These are phyloP conservation scores for Blastobotrys raffinosifermentans DNA, from an alignment of 1,139 yeast genomes.

Conservation along the genomic window DNA sequence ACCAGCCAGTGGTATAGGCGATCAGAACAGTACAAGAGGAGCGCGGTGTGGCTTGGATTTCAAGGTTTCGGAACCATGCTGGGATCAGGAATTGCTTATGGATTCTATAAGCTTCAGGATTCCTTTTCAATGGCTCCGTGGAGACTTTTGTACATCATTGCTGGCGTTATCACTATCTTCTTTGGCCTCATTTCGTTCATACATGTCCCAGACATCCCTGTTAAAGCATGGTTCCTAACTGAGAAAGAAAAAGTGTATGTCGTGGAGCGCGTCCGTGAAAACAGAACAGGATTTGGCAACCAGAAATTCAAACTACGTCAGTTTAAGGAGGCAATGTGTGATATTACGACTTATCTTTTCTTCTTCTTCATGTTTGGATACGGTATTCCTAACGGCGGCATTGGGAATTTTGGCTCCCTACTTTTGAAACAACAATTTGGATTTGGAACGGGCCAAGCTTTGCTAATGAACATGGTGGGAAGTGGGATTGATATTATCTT, in stretches of 20 bases:
- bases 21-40: constrained; percentile 20
- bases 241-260: constrained; percentile 39
- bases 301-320: constrained; percentile 46
- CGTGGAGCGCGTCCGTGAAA: constrained; percentile 43
- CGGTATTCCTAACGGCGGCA: constrained; percentile 26
- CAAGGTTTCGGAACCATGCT: constrained; percentile 23
- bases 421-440: constrained; percentile 13
- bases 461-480: constrained; percentile 12
- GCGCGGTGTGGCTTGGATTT: constrained; percentile 17
- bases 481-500: constrained; percentile 11
- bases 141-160: constrained; percentile 42
- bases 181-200: constrained; percentile 42
- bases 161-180: constrained; percentile 39
- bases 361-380: constrained; percentile 21
- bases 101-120: constrained; percentile 19
- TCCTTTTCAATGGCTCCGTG: constrained; percentile 36
- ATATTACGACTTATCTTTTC: constrained; percentile 42
- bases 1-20: constrained; percentile 25
- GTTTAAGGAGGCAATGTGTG: constrained; percentile 35
- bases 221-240: constrained; percentile 43
- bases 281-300: constrained; percentile 47
- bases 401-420: constrained; percentile 15
- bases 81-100: constrained; percentile 19
- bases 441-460: constrained; percentile 9
- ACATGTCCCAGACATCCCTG: constrained; percentile 45